A percentile compares a stretch with the other conserved stretches of the same genome.
Evolutionary conservation across 129 eudicot genomes (phyloP).

Genomic region (Centaurea solstitialis): DNA sequence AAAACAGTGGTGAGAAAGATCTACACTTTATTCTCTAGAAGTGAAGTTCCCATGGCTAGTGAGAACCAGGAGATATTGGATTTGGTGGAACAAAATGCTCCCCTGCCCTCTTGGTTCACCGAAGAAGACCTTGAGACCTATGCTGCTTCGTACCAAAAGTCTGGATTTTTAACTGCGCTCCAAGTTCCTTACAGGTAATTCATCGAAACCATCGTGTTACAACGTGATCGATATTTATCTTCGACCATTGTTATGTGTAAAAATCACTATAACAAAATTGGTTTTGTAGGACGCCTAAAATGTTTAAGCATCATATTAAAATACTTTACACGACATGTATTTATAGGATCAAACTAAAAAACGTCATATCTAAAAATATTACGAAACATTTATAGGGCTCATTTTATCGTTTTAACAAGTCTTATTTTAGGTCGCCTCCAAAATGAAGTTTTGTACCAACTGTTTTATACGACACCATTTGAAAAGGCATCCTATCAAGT

Average conservation of each 20-base stretch:
- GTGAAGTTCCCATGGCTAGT: neutral
- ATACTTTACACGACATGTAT: no score
- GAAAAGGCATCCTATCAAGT: no score
- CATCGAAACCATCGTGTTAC: neutral
- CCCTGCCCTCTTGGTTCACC: neutral
- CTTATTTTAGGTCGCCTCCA: no score
- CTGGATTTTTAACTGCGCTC: neutral
- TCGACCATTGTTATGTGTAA: neutral
- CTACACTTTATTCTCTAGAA: neutral
- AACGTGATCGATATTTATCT: neutral
- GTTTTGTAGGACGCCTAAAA: no score
- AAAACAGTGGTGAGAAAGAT: neutral
- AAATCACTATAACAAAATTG: no score
- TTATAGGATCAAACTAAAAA: no score
- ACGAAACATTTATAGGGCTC: no score
- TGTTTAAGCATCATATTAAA: no score
- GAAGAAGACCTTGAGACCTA: neutral
- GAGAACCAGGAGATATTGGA: constrained; percentile 30
- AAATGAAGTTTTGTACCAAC: no score
- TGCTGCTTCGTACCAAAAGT: neutral
- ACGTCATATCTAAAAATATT: no score
- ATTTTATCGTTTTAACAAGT: no score
- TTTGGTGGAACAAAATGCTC: constrained; percentile 11
- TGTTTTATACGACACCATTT: no score
- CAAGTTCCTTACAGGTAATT: neutral